Conservation (phyloP, 2,329 filamentous ascomycete species). For the Bipolaris victoriae region DNA sequence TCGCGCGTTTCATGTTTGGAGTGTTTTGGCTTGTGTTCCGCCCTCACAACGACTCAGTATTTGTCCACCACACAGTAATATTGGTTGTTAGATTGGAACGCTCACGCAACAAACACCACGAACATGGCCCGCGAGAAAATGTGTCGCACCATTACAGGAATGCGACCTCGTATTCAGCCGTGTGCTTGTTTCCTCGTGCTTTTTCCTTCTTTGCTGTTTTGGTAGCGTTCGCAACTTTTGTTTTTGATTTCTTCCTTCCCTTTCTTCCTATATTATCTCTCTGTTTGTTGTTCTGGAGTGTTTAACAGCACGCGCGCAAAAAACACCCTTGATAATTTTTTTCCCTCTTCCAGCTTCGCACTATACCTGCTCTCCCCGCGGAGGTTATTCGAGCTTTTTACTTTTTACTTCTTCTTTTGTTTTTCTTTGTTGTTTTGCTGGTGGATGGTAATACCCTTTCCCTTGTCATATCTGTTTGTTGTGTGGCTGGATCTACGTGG, state of each 20-base stretch:
- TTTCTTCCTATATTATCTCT: background rate
- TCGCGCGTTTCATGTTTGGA: constrained; percentile 25
- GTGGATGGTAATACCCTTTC: constrained; percentile 39
- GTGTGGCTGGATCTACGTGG: constrained; percentile 18
- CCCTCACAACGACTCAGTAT: constrained; percentile 36
- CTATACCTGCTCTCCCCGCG: constrained; percentile 39
- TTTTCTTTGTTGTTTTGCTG: constrained; percentile 12
- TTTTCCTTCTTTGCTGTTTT: constrained; percentile 9
- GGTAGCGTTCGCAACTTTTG: constrained; percentile 6
- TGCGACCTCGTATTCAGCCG: constrained; percentile 18
- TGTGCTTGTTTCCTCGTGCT: constrained; percentile 15
- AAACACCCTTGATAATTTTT: too few relatives aligned
- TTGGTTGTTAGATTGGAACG: constrained; percentile 48
- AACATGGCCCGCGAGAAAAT: constrained; percentile 27
- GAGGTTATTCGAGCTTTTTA: constrained; percentile 28
- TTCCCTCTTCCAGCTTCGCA: constrained; percentile 17
- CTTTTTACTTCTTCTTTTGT: constrained; percentile 1
- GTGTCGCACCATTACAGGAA: constrained; percentile 28
- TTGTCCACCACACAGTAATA: constrained; percentile 36
- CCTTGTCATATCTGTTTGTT: constrained; percentile 6
- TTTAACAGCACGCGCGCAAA: background rate
- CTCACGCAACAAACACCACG: constrained; percentile 46
- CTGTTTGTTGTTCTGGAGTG: constrained; percentile 5
- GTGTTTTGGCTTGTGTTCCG: constrained; percentile 35
- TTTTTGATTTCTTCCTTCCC: background rate